phyloP scores from a whole-genome alignment of 169 alveolate species.

The Eimeria mitis region DNA sequence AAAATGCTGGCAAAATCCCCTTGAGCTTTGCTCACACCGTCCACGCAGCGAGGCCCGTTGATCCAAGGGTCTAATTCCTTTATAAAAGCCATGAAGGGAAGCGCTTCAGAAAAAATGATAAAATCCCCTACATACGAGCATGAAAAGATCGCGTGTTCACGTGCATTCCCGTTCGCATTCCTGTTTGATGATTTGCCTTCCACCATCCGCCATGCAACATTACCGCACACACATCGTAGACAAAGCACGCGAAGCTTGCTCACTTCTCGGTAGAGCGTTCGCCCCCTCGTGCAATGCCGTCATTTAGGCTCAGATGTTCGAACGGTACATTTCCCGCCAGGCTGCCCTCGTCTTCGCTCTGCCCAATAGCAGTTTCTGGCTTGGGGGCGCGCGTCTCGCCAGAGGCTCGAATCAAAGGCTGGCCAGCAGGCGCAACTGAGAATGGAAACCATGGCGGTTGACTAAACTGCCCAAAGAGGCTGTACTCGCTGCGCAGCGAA shows the following conservation, averaged over 20 bases:
- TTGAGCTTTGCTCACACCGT: not conserved
- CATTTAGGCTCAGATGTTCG: not conserved
- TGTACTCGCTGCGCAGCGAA: not conserved
- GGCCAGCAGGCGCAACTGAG: not conserved
- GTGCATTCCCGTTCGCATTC: not conserved
- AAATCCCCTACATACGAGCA: not conserved
- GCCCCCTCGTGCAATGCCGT: not conserved
- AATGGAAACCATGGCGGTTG: not conserved
- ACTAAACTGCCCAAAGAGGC: not conserved
- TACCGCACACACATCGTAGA: not conserved
- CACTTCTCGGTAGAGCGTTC: not conserved
- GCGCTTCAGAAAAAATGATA: not conserved
- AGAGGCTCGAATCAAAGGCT: not conserved
- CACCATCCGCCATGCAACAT: not conserved
- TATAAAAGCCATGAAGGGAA: not conserved
- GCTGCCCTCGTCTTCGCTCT: not conserved
- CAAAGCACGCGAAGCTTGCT: not conserved
- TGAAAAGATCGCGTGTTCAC: not conserved
- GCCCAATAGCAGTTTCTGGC: not conserved
- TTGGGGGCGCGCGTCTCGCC: not conserved
- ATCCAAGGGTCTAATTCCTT: not conserved
- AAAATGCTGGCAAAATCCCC: not conserved
- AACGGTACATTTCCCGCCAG: too few species aligned
- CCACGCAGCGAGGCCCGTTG: not conserved
- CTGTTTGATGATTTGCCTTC: not conserved